These are phyloP conservation scores for Trametes hirsuta DNA, from an alignment of 1,284 basidiomycete species.

Conservation along the genomic window DNA sequence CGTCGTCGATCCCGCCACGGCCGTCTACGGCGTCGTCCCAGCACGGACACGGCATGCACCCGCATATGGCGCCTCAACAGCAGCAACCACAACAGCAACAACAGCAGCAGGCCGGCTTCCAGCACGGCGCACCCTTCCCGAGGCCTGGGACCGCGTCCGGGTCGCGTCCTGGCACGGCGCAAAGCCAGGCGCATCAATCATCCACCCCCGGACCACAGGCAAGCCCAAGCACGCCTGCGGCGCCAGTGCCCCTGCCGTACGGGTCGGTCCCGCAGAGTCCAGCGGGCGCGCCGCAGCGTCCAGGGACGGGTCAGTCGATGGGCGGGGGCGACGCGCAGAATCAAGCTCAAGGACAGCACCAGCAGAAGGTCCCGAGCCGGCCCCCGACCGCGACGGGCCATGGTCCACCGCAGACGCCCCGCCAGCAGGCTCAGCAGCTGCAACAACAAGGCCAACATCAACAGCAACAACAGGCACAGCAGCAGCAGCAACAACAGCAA, in stretches of 20 bases:
- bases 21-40: constrained; percentile 26
- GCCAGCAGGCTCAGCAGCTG: constrained; percentile 19
- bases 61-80: constrained; percentile 18
- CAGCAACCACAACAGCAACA: constrained; percentile 14
- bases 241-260: constrained; percentile 16
- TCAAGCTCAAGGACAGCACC: background rate
- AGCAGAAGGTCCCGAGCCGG: constrained; percentile 26
- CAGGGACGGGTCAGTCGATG: constrained; percentile 28
- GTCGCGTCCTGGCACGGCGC: constrained; percentile 18
- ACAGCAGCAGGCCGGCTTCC: constrained; percentile 1
- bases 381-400: constrained; percentile 28
- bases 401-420: constrained; percentile 14
- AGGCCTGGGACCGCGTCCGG: constrained; percentile 26
- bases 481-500: constrained; percentile 19
- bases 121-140: constrained; percentile 15
- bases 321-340: constrained; percentile 5
- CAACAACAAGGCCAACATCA: background rate
- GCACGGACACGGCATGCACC: constrained; percentile 19
- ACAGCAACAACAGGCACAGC: constrained; percentile 13
- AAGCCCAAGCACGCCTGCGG: constrained; percentile 13
- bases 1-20: constrained; percentile 28
- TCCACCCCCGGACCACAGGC: background rate
- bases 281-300: constrained; percentile 14
- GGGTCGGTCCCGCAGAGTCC: background rate
- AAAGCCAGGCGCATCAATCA: constrained; percentile 11